Conservation (phyloP, 164 flowering plant species). For the Malania oleifera region DNA sequence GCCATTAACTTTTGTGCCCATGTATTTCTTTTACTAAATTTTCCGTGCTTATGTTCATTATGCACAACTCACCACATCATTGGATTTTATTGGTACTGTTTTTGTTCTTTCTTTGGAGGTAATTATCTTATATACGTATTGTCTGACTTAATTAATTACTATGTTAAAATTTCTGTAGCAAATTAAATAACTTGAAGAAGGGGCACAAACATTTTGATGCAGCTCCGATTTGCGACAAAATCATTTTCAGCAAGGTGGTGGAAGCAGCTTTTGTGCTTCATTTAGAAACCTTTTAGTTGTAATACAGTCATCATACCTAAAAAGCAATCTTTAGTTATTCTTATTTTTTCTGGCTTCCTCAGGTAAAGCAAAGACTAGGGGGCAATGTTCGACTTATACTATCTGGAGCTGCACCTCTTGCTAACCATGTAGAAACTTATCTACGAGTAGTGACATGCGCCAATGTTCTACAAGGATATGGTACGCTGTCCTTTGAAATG, state of each 20-base stretch:
- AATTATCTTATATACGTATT: too few species aligned
- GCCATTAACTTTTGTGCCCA: too few species aligned
- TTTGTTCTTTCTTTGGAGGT: too few species aligned
- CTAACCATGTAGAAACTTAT: conserved; percentile 4
- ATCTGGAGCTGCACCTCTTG: conserved; percentile 9
- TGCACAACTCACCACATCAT: too few species aligned
- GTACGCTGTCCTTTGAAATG: background rate
- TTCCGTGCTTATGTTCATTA: background rate
- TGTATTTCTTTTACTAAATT: background rate
- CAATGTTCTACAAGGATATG: conserved; percentile 10
- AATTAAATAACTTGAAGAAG: conserved; percentile 50
- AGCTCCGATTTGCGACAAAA: conserved; percentile 68
- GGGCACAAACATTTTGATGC: conserved; percentile 67
- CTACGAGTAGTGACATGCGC: conserved; percentile 1
- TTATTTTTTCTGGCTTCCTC: too few species aligned
- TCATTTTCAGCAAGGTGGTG: conserved; percentile 88
- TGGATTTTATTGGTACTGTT: too few species aligned
- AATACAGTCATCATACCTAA: background rate
- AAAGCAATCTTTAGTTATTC: background rate
- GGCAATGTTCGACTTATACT: conserved; percentile 3
- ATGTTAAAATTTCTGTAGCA: conserved; percentile 49
- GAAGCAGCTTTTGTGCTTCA: too few species aligned
- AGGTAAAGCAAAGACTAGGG: conserved; percentile 6
- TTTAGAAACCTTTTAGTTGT: background rate
- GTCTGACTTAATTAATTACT: background rate